Conservation (phyloP, 1,284 basidiomycete genomes). For the Mixia osmundae region DNA sequence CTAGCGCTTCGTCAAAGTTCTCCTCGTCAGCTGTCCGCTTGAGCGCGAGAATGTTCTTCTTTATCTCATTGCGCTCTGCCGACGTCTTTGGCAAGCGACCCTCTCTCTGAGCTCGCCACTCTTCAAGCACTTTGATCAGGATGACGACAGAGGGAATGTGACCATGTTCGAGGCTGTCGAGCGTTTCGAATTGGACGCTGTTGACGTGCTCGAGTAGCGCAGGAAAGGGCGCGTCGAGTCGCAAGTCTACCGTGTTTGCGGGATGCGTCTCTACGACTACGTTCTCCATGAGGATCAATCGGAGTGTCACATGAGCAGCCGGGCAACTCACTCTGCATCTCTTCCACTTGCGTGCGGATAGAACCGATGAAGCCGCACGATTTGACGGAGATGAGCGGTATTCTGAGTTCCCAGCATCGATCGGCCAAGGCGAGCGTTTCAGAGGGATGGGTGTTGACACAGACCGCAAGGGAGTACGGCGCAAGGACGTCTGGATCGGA, state of each 20-base stretch:
- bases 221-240: slow-evolving; percentile 73
- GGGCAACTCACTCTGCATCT: slow-evolving; percentile 50
- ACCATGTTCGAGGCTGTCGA: slow-evolving; percentile 64
- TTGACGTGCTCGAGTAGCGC: slow-evolving; percentile 45
- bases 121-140: slow-evolving; percentile 67
- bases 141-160: slow-evolving; percentile 73
- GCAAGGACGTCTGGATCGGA: slow-evolving; percentile 26
- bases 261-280: slow-evolving; percentile 82
- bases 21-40: slow-evolving; percentile 63
- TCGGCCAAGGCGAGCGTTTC: slow-evolving; percentile 31
- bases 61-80: slow-evolving; percentile 56
- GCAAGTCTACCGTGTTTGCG: slow-evolving; percentile 54
- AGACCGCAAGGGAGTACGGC: slow-evolving; percentile 55
- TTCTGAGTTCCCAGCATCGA: slow-evolving; percentile 23
- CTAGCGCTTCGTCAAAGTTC: slow-evolving; percentile 81
- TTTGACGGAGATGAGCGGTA: slow-evolving; percentile 41
- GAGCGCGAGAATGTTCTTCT: slow-evolving; percentile 34
- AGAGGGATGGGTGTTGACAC: slow-evolving; percentile 34
- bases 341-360: slow-evolving; percentile 61
- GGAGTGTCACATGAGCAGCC: too few relatives aligned
- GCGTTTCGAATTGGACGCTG: slow-evolving; percentile 41
- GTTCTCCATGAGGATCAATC: too few relatives aligned
- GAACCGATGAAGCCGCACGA: slow-evolving; percentile 74
- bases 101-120: slow-evolving; percentile 30
- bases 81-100: slow-evolving; percentile 37